Base-by-base conservation (phyloP, 2,329 filamentous ascomycete species). In the Cladophialophora exuberans region DNA sequence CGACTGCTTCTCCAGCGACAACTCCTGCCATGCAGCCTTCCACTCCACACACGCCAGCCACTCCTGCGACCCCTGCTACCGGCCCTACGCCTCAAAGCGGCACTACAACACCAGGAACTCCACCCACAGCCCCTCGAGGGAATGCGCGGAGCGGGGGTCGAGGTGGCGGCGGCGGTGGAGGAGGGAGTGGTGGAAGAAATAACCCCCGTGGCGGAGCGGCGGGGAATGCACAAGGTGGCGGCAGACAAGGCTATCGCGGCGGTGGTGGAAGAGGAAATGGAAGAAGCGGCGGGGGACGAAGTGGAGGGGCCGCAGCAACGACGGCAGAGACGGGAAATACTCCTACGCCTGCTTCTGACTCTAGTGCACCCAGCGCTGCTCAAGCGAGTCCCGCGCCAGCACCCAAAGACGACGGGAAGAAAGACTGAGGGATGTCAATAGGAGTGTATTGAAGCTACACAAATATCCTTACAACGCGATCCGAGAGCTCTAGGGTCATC, bases 161-260 rank as follows among this genome's bases (percentile, higher is more conserved):
- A 36, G 65, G 63, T 26, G 64, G 63, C 41, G 60, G 63, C 46
- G 56, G 55, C 26, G 54, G 65, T 41, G 56, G 61, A 33, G 60
- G 64, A 33, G 58, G 58, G 11, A 59, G 60, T 6, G 54, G 51
- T 23, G 61, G 48, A 23, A 56, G 56, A 31, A 50, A 43, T 11
- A 61, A 45, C 22, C 33, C 38, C 31, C 51, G 61, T 26, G 59
- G 52, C 26, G 35, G 46, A 1, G 46, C 31, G 22, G 15, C 23
- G 6, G 31, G 33, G n/a, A 31, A 47, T 30, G 57, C 47, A 2
- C 48, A 59, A 35, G 54, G 51, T 22, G 43, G 49, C 22, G 50
- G 48, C 11, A 39, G 46, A 45, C 50, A 57, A 49, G 57, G 51
- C n/a, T 22, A 39, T 43, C 42, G 56, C 48, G 54, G 52, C 33